Evolutionary conservation across 2,329 filamentous ascomycete genomes (phyloP).

Genomic region (Conoideocrella luteorostrata): DNA sequence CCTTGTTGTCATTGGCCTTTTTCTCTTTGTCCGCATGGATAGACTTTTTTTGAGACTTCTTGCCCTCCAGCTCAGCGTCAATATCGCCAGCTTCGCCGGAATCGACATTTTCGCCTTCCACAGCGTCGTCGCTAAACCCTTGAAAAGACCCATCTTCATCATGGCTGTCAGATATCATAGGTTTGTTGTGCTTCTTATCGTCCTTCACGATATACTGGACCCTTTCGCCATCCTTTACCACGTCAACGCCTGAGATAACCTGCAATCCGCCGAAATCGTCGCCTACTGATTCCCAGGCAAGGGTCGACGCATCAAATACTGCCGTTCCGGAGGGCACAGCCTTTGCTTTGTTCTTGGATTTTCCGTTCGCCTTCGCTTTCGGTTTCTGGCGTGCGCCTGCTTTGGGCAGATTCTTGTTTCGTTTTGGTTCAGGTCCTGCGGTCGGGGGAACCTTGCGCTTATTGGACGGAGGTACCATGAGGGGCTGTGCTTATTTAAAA

Average conservation of each 20-base stretch:
- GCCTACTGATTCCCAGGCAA: slow-evolving; percentile 69
- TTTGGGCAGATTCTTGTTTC: slow-evolving; percentile 23
- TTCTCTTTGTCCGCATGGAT: slow-evolving; percentile 16
- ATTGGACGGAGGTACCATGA: slow-evolving; percentile 27
- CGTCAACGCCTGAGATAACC: slow-evolving; percentile 83
- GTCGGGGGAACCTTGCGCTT: slow-evolving; percentile 33
- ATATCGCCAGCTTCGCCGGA: slow-evolving; percentile 23
- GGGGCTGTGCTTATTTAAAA: not conserved
- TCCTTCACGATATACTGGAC: slow-evolving; percentile 47
- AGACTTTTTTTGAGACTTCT: slow-evolving; percentile 10
- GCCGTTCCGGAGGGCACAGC: slow-evolving; percentile 14
- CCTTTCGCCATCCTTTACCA: slow-evolving; percentile 60
- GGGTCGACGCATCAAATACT: slow-evolving; percentile 38
- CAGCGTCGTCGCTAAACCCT: slow-evolving; percentile 52
- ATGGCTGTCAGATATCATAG: slow-evolving; percentile 12
- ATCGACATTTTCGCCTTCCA: slow-evolving; percentile 26
- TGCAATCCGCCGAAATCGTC: slow-evolving; percentile 90
- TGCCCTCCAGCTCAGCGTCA: slow-evolving; percentile 24
- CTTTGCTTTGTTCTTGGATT: slow-evolving; percentile 9
- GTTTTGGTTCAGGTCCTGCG: slow-evolving; percentile 28
- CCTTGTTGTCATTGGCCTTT: slow-evolving; percentile 13
- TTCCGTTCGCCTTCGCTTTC: not conserved
- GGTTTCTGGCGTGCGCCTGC: not conserved
- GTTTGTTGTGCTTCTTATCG: slow-evolving; percentile 12
- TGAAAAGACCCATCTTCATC: slow-evolving; percentile 53